Base-by-base conservation (phyloP, 495 filamentous ascomycete species). In the Penicillium mononematosum region DNA sequence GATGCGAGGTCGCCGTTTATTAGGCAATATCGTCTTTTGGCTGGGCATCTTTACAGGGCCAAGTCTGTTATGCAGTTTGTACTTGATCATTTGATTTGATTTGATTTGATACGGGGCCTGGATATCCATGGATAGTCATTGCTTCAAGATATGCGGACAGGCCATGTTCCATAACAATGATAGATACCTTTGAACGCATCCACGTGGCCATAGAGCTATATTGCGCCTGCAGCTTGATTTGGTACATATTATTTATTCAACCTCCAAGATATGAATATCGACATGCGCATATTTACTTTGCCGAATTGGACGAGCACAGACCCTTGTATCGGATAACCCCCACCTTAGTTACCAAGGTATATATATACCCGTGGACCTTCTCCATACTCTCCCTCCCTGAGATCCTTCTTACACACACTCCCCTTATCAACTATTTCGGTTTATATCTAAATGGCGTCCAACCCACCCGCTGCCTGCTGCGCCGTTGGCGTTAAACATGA, bases 21-120 rank as follows among this genome's bases (percentile, higher is more conserved):
- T 91, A 42, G 88, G 87, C 1, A 91, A 91, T 68, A 70, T 88
- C 24, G 70, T 90, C 5, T 91, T 91, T 64, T 91, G 88, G 88
- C 58, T 88, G 36, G 87, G 88, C 4, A 81, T 88, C 7, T 87
- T 87, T 55, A 84, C 82, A 4, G 88, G 85, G 10, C 88, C 88
- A 16, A 89, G 87, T 69, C 73, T 90, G 54, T 65, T 90, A 50
- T 88, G 87, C 58, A 85, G 81, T 42, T 67, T 91, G 62, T 91
- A 91, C 67, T 55, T 91, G 58, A 83, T 89, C 53, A 70, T 90
- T 53, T 90, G 66, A 64, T 16, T n/a, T n/a, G 34, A 16, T 36
- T 1, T 17, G 6, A 14, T 34, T 12, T 10, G 4, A 10, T 14
- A 34, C 24, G 4, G 24, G 24, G 5, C 11, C n/a, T 17, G 3